Conservation (phyloP, 768 basidiomycete genomes). For the Mycena polygramma region DNA sequence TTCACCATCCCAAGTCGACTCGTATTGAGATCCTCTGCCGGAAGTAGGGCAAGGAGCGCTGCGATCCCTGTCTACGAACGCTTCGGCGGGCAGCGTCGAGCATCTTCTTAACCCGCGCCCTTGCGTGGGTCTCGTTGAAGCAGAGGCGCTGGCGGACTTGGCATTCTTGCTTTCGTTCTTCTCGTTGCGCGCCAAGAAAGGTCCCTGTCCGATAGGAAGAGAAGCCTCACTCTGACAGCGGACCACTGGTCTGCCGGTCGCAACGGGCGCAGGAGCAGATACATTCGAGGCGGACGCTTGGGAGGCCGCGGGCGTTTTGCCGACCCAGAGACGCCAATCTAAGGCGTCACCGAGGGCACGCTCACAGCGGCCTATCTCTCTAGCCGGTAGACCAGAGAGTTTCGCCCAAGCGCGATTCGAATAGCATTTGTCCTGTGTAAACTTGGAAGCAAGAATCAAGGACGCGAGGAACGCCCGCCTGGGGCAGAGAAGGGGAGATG, state of each 20-base stretch:
- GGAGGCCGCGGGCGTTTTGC: conserved; percentile 63
- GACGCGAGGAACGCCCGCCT: conserved; percentile 91
- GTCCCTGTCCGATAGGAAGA: conserved; percentile 40
- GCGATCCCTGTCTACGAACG: conserved; percentile 38
- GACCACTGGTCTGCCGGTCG: conserved; percentile 53
- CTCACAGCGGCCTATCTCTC: conserved; percentile 92
- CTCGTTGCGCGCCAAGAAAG: conserved; percentile 44
- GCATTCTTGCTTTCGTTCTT: conserved; percentile 18
- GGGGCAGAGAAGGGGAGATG: conserved; percentile 88
- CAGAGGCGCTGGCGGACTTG: conserved; percentile 23
- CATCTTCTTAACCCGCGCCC: conserved; percentile 53
- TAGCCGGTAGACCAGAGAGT: conserved; percentile 86
- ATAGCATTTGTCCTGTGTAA: conserved; percentile 93
- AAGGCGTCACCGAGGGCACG: conserved; percentile 88
- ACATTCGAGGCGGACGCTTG: conserved; percentile 38
- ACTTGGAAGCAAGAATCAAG: conserved; percentile 91
- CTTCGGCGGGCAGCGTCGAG: conserved; percentile 57
- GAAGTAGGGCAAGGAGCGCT: conserved; percentile 3
- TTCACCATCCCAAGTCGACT: conserved; percentile 28
- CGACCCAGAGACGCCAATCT: conserved; percentile 95
- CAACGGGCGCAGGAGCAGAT: conserved; percentile 35
- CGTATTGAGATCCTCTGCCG: conserved; percentile 12
- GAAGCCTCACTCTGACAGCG: conserved; percentile 67
- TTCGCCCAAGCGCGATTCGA: conserved; percentile 96
- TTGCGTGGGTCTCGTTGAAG: conserved; percentile 24